Evolutionary conservation across 768 basidiomycete species (phyloP).

Genomic region (Pholiota microspora): DNA sequence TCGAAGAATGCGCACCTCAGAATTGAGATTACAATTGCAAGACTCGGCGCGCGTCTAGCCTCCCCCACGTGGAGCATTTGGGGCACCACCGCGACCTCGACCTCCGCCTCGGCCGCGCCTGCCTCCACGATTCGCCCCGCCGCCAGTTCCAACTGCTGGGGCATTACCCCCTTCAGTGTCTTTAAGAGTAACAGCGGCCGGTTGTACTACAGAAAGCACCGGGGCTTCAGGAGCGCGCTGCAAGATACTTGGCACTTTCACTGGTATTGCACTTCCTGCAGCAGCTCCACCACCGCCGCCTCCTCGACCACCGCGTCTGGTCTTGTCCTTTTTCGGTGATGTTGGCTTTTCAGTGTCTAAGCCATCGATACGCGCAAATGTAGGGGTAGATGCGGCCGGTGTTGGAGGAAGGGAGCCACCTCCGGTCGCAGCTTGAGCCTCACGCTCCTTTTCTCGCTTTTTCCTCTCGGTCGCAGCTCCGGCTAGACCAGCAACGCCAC

Average conservation of each 20-base stretch:
- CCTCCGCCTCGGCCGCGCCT: constrained; percentile 15
- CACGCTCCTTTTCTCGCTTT: constrained; percentile 26
- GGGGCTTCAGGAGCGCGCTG: constrained; percentile 24
- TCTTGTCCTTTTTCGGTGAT: constrained; percentile 21
- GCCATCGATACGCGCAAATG: constrained; percentile 14
- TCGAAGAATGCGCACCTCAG: no score
- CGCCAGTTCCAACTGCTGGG: constrained; percentile 8
- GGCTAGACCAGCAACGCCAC: constrained; percentile 53
- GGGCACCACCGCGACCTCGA: constrained; percentile 7
- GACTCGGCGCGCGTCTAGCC: neutral
- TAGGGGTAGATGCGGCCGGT: constrained; percentile 1
- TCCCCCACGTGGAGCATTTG: constrained; percentile 11
- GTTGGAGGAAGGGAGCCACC: constrained; percentile 3
- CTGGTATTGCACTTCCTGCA: constrained; percentile 11
- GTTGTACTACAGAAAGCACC: constrained; percentile 3
- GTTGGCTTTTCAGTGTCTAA: constrained; percentile 18
- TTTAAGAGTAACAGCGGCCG: constrained; percentile 6
- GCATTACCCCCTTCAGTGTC: constrained; percentile 7
- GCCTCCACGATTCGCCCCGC: constrained; percentile 4
- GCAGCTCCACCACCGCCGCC: neutral
- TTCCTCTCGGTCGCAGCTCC: constrained; percentile 25
- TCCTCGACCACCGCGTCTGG: constrained; percentile 18
- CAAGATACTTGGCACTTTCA: constrained; percentile 30
- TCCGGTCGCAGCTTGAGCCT: constrained; percentile 17
- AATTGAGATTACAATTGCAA: no score